Evolutionary conservation across 768 basidiomycete genomes (phyloP).

Genomic region (Lentinula sp.): DNA sequence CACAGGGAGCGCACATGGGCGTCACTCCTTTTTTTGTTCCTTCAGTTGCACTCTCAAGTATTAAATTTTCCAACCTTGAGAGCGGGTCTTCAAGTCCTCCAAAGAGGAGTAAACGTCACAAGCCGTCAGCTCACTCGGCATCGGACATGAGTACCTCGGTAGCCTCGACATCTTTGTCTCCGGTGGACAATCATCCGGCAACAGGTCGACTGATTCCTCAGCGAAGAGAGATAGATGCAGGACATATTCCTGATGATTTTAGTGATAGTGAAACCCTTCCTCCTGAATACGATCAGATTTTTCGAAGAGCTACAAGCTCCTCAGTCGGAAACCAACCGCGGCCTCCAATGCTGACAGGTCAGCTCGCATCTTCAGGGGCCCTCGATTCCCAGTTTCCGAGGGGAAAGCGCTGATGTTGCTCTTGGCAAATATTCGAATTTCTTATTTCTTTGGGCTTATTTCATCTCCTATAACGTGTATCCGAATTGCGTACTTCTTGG

Average conservation of each 20-base stretch:
- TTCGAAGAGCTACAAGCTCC: not conserved
- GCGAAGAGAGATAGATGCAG: conserved; percentile 18
- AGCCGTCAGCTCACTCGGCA: not conserved
- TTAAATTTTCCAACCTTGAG: not conserved
- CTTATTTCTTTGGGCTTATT: too few relatives aligned
- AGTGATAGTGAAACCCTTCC: conserved; percentile 15
- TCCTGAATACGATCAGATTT: conserved; percentile 23
- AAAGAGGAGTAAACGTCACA: not conserved
- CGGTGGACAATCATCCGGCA: not conserved
- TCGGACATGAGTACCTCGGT: not conserved
- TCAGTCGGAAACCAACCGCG: not conserved
- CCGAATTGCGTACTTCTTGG: too few relatives aligned
- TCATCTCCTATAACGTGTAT: too few relatives aligned
- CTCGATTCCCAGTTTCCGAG: not conserved
- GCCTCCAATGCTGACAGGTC: not conserved
- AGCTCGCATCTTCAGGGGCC: not conserved
- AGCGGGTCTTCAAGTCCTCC: too few relatives aligned
- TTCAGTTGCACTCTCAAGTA: not conserved
- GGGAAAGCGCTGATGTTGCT: too few relatives aligned
- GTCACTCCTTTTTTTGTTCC: not conserved
- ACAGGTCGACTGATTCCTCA: not conserved
- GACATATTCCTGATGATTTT: conserved; percentile 10
- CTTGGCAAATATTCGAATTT: too few relatives aligned
- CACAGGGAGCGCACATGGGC: not conserved
- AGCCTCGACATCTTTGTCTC: not conserved